Base-by-base conservation (phyloP, 805 yeast species). In the Kuraishia capsulata region DNA sequence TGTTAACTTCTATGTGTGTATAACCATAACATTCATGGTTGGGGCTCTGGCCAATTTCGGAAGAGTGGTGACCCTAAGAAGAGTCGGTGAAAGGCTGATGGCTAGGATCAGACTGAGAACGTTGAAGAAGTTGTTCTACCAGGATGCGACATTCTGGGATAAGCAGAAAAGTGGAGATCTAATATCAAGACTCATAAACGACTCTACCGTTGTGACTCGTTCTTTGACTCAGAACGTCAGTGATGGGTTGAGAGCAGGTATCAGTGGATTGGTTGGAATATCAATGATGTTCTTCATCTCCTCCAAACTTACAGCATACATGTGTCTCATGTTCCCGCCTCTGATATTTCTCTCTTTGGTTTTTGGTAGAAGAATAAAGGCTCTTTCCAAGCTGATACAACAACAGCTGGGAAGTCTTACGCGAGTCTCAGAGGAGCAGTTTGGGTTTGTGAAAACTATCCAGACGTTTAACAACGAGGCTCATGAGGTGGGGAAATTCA, bases 271-370 rank as follows among this genome's bases (percentile, higher is more conserved):
- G 35, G 95, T 86, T 30, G 97, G 97, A 5, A 63, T 89, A 35
- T 73, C 85, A 3, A 87, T 89, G 96, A 90, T 90, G 97, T 66
- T 85, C 44, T 76, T 76, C 48, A 92, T 89, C 8, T 81, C 92
- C 29, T 73, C 85, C 65, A 78, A 88, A 51, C 66, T 90, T 42
- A 86, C 96, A 0, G 76, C 81, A 5, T 79, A 84, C 41, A 85
- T 90, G 83, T 66, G 83, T 45, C 49, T 86, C 25, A 63, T 89
- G 39, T 79, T 86, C 40, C 97, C 97, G 2, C 94, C 95, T 2
- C 67, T 89, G 33, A 78, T 86, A 33, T 61, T 78, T 6, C 81
- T 87, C 69, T 86, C 95, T 0, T 62, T 82, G 50, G 70, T 84
- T 26, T 90, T 89, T 56, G 97, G 97, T 43, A 71, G 79, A 41